A percentile compares a stretch with the other conserved stretches of the same genome.
Evolutionary conservation across 2,329 filamentous ascomycete species (phyloP).

Genomic region (Ambrosiella xylebori): DNA sequence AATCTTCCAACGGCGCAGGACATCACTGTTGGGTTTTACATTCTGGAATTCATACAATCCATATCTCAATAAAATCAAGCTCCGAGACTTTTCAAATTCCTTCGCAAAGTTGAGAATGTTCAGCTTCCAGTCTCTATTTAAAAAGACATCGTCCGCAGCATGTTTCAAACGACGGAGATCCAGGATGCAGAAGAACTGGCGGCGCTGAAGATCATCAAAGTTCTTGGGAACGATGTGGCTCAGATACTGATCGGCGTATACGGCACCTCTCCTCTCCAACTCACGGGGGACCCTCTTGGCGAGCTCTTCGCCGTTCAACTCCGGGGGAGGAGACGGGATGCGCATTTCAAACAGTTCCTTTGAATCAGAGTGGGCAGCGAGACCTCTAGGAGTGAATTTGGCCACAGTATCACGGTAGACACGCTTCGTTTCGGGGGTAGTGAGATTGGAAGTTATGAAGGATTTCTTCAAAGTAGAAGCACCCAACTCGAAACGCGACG

Average conservation of each 20-base stretch:
- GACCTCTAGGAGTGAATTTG: slow-evolving; percentile 30
- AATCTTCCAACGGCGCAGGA: slow-evolving; percentile 40
- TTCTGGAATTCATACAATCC: slow-evolving; percentile 47
- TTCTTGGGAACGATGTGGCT: slow-evolving; percentile 38
- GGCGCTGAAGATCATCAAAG: slow-evolving; percentile 40
- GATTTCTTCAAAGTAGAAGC: slow-evolving; percentile 30
- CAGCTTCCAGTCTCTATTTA: slow-evolving; percentile 44
- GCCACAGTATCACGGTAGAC: slow-evolving; percentile 28
- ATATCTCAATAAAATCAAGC: slow-evolving; percentile 42
- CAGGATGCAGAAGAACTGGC: slow-evolving; percentile 46
- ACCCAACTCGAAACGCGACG: slow-evolving; percentile 28
- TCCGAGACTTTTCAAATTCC: slow-evolving; percentile 46
- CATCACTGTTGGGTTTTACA: slow-evolving; percentile 39
- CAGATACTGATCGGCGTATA: slow-evolving; percentile 44
- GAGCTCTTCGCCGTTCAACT: slow-evolving; percentile 37
- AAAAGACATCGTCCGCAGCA: slow-evolving; percentile 42
- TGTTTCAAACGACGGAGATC: slow-evolving; percentile 45
- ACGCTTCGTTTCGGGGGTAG: slow-evolving; percentile 25
- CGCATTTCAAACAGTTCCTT: slow-evolving; percentile 40
- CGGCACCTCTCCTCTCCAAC: slow-evolving; percentile 33
- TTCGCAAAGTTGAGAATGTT: slow-evolving; percentile 46
- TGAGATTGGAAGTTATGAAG: slow-evolving; percentile 28
- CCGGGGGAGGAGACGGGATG: slow-evolving; percentile 38
- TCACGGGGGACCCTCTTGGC: slow-evolving; percentile 36
- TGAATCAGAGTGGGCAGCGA: slow-evolving; percentile 28